A percentile compares a stretch with the other conserved stretches of the same genome.
These are phyloP conservation scores for Amphirosellinia nigrospora DNA, from an alignment of 495 filamentous ascomycete species.

Conservation along the genomic window DNA sequence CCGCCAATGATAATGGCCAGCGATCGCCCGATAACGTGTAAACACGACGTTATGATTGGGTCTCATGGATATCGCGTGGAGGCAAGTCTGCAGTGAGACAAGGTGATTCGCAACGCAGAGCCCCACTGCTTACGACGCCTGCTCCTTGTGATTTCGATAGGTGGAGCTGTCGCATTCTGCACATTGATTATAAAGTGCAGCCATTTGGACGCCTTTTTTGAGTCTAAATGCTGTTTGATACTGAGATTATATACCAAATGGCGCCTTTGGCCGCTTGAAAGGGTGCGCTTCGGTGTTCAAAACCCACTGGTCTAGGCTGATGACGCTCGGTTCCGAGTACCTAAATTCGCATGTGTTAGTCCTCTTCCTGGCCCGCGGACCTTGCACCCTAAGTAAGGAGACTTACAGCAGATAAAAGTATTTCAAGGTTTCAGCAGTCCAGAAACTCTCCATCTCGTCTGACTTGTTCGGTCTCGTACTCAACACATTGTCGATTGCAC, in stretches of 20 bases:
- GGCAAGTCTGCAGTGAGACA: not conserved
- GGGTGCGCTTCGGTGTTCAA: constrained; percentile 70
- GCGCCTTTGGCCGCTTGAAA: constrained; percentile 55
- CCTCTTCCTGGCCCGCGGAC: not conserved
- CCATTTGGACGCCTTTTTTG: not conserved
- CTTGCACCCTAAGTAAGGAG: not conserved
- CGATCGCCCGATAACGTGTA: not conserved
- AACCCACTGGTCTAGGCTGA: constrained; percentile 85
- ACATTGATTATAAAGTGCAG: constrained; percentile 1
- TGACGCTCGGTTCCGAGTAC: constrained; percentile 58
- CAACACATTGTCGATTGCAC: constrained; percentile 78
- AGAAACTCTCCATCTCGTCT: constrained; percentile 69
- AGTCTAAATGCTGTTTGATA: not conserved
- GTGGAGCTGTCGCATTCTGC: constrained; percentile 4
- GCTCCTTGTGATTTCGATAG: constrained; percentile 1
- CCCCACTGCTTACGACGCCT: constrained; percentile 17
- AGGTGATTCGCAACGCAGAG: not conserved
- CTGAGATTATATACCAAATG: constrained; percentile 18
- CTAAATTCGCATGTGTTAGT: constrained; percentile 41
- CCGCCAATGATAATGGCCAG: not conserved
- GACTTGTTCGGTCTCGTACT: constrained; percentile 33
- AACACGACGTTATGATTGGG: not conserved
- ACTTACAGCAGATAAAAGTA: constrained; percentile 92
- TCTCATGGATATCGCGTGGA: constrained; percentile 2
- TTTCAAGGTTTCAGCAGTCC: constrained; percentile 83